phyloP scores from a whole-genome alignment of 2,329 filamentous ascomycete species.

The Pseudopyrenochaeta lycopersici region DNA sequence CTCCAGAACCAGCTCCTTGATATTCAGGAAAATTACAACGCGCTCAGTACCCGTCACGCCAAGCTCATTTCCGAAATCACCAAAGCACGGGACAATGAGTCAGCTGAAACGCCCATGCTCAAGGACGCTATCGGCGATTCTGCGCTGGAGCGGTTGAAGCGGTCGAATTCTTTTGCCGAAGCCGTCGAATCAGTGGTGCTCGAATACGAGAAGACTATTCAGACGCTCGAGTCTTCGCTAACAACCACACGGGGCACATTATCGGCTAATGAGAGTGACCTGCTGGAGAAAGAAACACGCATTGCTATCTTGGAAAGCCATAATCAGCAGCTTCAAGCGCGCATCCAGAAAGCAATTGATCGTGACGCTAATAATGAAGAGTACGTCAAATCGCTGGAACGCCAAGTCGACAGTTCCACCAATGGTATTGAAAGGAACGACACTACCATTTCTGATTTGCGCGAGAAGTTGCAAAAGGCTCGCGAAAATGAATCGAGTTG shows the following conservation, averaged over 20 bases:
- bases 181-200: slow-evolving; percentile 95
- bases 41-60: slow-evolving; percentile 91
- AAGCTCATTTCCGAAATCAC: slow-evolving; percentile 94
- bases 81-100: slow-evolving; percentile 75
- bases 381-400: slow-evolving; percentile 91
- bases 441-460: slow-evolving; percentile 82
- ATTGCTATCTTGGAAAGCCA: slow-evolving; percentile 93
- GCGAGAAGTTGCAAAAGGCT: slow-evolving; percentile 87
- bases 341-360: slow-evolving; percentile 92
- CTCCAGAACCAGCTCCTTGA: slow-evolving; percentile 94
- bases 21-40: slow-evolving; percentile 91
- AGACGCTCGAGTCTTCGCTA: slow-evolving; percentile 88
- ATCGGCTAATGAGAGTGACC: slow-evolving; percentile 81
- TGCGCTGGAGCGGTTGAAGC: slow-evolving; percentile 86
- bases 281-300: slow-evolving; percentile 93
- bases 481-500: slow-evolving; percentile 89
- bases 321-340: slow-evolving; percentile 85
- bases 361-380: slow-evolving; percentile 90
- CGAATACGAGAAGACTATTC: slow-evolving; percentile 98
- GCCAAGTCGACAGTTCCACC: slow-evolving; percentile 87
- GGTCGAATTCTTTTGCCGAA: slow-evolving; percentile 94
- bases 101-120: slow-evolving; percentile 64
- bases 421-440: slow-evolving; percentile 93
- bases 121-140: slow-evolving; percentile 76
- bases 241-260: slow-evolving; percentile 86